Evolutionary conservation across 768 basidiomycete species (phyloP).

Genomic region (Russula olivacea): DNA sequence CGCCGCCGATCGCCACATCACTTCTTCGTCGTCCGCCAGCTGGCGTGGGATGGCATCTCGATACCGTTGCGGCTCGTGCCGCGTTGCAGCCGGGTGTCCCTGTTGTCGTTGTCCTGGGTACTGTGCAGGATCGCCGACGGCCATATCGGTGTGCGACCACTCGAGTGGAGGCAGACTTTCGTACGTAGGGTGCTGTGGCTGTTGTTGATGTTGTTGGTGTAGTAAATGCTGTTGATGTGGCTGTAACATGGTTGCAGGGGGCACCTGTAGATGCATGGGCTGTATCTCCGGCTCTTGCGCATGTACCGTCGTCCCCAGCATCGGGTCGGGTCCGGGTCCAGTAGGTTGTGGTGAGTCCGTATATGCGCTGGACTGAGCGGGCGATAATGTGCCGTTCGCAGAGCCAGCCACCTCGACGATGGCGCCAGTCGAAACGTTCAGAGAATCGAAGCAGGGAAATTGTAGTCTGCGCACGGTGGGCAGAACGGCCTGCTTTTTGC

Average conservation of each 20-base stretch:
- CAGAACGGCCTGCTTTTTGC: conserved; percentile 45
- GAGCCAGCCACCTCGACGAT: background rate
- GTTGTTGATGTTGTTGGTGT: conserved; percentile 14
- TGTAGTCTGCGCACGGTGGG: conserved; percentile 61
- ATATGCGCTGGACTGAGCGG: conserved; percentile 4
- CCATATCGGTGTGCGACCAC: background rate
- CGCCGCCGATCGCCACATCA: conserved; percentile 4
- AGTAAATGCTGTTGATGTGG: conserved; percentile 9
- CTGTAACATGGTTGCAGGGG: conserved; percentile 1
- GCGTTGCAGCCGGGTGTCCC: background rate
- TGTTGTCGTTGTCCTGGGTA: conserved; percentile 3
- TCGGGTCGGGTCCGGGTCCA: background rate
- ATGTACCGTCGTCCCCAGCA: background rate
- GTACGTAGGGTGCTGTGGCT: background rate
- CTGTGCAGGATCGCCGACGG: background rate
- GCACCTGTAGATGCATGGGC: background rate
- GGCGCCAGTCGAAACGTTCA: conserved; percentile 37
- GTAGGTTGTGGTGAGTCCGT: background rate
- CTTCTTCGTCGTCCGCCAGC: background rate
- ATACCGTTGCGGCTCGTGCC: background rate
- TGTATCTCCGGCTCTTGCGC: background rate
- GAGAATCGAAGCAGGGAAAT: conserved; percentile 69
- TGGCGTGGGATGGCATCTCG: background rate
- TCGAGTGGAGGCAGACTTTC: background rate
- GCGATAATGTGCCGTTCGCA: conserved; percentile 2